phyloP scores from a whole-genome alignment of 345 rosid species.

The Pseudoturritis turrita region DNA sequence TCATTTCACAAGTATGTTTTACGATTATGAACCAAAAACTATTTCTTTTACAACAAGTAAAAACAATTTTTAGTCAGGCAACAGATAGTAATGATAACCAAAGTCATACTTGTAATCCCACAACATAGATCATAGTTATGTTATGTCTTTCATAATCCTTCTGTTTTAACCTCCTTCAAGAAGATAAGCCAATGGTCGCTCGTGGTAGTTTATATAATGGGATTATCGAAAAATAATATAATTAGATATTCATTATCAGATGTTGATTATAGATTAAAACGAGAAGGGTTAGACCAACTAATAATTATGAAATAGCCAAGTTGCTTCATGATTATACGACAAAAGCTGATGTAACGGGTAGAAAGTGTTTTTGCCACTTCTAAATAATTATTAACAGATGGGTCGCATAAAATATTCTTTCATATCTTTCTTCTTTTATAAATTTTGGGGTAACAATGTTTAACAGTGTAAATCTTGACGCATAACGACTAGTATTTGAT shows the following conservation, averaged over 20 bases:
- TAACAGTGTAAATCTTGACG: not conserved
- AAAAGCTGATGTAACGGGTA: slow-evolving; percentile 29
- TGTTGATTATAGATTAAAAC: not conserved
- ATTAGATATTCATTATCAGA: slow-evolving; percentile 10
- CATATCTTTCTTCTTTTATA: not conserved
- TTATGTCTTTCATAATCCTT: not conserved
- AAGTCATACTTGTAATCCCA: slow-evolving; percentile 19
- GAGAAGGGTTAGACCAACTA: not conserved
- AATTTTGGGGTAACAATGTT: not conserved
- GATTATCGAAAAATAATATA: not conserved
- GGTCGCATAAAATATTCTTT: not conserved
- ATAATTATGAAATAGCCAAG: slow-evolving; percentile 19
- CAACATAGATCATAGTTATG: slow-evolving; percentile 15
- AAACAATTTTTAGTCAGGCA: not conserved
- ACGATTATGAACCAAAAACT: not conserved
- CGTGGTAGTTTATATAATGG: not conserved
- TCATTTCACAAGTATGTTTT: not conserved
- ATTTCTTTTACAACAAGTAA: not conserved
- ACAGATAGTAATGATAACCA: slow-evolving; percentile 12
- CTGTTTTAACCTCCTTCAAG: slow-evolving; percentile 5
- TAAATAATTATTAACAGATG: slow-evolving; percentile 17
- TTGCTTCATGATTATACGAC: slow-evolving; percentile 24
- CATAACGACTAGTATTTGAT: not conserved
- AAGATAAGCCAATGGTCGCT: slow-evolving; percentile 11
- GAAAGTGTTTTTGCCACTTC: slow-evolving; percentile 31